Evolutionary conservation across 1,139 yeast species (phyloP).

Genomic region (Suhomyces wounanorum): DNA sequence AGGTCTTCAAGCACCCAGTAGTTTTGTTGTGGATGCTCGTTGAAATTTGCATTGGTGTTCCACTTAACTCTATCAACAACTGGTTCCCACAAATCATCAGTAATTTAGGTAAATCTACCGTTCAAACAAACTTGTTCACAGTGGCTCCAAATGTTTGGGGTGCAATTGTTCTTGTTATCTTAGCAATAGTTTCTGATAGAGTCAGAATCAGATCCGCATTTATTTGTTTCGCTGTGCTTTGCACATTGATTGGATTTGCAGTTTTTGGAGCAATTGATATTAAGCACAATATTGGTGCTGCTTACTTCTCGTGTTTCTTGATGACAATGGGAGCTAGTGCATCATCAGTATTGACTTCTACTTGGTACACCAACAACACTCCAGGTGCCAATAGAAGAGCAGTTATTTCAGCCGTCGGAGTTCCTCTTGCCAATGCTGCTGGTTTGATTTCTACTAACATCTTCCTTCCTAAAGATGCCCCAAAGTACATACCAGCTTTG

Average conservation of each 20-base stretch:
- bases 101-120: slow-evolving; percentile 30
- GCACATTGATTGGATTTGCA: slow-evolving; percentile 46
- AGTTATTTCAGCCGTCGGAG: slow-evolving; percentile 32
- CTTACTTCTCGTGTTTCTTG: slow-evolving; percentile 39
- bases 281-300: slow-evolving; percentile 38
- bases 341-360: slow-evolving; percentile 46
- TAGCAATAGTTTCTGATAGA: slow-evolving; percentile 29
- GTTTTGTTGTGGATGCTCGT: slow-evolving; percentile 34
- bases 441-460: slow-evolving; percentile 35
- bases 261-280: slow-evolving; percentile 49
- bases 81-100: slow-evolving; percentile 45
- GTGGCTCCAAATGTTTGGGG: slow-evolving; percentile 37
- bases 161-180: slow-evolving; percentile 26
- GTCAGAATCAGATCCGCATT: slow-evolving; percentile 34
- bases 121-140: slow-evolving; percentile 31
- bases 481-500: slow-evolving; percentile 32
- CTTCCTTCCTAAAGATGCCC: slow-evolving; percentile 32
- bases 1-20: slow-evolving; percentile 32
- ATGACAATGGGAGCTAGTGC: slow-evolving; percentile 37
- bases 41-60: slow-evolving; percentile 50
- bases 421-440: slow-evolving; percentile 37
- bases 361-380: slow-evolving; percentile 55
- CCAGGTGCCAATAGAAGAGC: slow-evolving; percentile 43
- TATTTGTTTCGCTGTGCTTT: slow-evolving; percentile 36
- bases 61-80: slow-evolving; percentile 48